A percentile compares a stretch with the other conserved stretches of the same genome.
phyloP scores from a whole-genome alignment of 2,329 filamentous ascomycete species.

The Lasiodiplodia citricola region DNA sequence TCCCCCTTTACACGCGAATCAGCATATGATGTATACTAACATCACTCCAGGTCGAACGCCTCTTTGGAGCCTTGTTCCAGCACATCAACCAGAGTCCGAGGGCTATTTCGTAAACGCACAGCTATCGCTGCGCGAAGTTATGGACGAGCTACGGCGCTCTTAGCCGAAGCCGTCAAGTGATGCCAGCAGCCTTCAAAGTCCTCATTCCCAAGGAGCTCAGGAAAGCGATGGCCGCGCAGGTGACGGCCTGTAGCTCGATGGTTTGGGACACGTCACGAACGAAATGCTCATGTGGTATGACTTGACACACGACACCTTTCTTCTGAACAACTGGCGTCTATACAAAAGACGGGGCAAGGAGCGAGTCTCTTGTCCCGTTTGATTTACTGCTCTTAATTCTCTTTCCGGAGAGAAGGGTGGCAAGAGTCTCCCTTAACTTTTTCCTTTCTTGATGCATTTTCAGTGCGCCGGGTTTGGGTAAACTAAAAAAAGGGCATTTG shows the following conservation, averaged over 20 bases:
- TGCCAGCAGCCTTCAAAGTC: not conserved
- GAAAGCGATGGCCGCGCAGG: not conserved
- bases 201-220: not conserved
- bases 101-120: slow-evolving; percentile 20
- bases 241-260: not conserved
- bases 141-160: not conserved
- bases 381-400: slow-evolving; percentile 25
- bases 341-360: slow-evolving; percentile 16
- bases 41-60: slow-evolving; percentile 48
- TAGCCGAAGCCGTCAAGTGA: not conserved
- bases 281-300: slow-evolving; percentile 26
- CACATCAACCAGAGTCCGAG: slow-evolving; percentile 54
- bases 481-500: slow-evolving; percentile 25
- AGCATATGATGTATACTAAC: slow-evolving; percentile 17
- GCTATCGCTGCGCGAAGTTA: no score
- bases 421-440: slow-evolving; percentile 15
- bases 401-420: slow-evolving; percentile 5
- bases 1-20: slow-evolving; percentile 11
- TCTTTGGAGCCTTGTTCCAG: slow-evolving; percentile 53
- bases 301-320: slow-evolving; percentile 25
- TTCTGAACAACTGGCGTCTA: slow-evolving; percentile 18
- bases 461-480: slow-evolving; percentile 27
- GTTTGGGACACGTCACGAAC: slow-evolving; percentile 10
- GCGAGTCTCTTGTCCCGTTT: slow-evolving; percentile 13
- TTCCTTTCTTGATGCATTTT: slow-evolving; percentile 27